phyloP scores from a whole-genome alignment of 2,329 filamentous ascomycete genomes.

The Atkinsonella texensis region DNA sequence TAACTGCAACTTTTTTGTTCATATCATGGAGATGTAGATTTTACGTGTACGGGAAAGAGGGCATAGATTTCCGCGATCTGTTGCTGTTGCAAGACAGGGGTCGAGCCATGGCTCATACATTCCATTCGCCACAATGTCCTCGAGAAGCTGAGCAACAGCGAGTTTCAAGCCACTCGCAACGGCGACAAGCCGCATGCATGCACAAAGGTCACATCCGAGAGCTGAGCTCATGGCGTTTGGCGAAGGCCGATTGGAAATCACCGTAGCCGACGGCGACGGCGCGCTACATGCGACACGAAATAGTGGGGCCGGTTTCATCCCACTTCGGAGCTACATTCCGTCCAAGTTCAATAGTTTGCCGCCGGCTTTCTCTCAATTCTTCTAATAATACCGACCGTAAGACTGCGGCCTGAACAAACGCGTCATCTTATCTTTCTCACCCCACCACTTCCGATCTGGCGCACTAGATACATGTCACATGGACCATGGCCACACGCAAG shows the following conservation, averaged over 20 bases:
- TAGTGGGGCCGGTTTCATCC: not conserved
- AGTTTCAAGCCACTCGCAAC: too few relatives aligned
- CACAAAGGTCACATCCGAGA: not conserved
- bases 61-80: not conserved
- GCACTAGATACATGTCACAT: not conserved
- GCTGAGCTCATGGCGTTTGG: not conserved
- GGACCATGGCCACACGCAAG: constrained; percentile 9
- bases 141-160: not conserved
- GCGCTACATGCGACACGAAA: not conserved
- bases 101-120: too few relatives aligned
- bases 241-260: not conserved
- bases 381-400: too few relatives aligned
- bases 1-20: not conserved
- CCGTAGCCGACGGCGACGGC: not conserved
- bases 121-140: not conserved
- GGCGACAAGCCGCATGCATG: not conserved
- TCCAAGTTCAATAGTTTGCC: not conserved
- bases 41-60: not conserved
- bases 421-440: not conserved
- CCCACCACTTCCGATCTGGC: not conserved
- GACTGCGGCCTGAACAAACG: too few relatives aligned
- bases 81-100: too few relatives aligned
- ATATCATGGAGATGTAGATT: not conserved
- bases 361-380: too few relatives aligned
- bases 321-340: not conserved